Base-by-base conservation (phyloP, 768 basidiomycete genomes). In the Lentinula sp. region DNA sequence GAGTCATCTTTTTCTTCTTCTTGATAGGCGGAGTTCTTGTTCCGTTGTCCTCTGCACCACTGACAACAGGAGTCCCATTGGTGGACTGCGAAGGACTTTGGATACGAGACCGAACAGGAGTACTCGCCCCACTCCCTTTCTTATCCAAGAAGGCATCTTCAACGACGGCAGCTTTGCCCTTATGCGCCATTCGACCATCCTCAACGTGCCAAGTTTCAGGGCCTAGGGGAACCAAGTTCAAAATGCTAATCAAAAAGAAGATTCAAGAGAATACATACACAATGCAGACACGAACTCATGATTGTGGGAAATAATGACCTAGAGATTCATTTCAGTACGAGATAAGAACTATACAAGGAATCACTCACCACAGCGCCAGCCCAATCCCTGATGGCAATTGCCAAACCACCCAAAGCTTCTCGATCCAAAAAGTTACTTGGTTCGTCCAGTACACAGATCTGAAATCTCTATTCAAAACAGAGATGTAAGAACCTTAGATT, bases 341-440 rank as follows among this genome's bases (percentile, higher is more conserved):
- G 65, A 59, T 65, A 37, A 31, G 23, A 40, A 51, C 59, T 50
- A 42, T 49, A 55, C 48, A 43, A 35, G 58, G 31, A 15, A 37
- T 48, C 50, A 73, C 84, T 66, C 78, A 89, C 88, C 40, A 95
- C 91, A 48, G 91, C 94, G 60, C 96, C 95, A 51, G 85, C 84
- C 95, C 96, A 98, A 64, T 96, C 92, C 64, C 84, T 87, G 75
- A 98, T 98, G 48, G 96, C 95, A 31, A 96, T 87, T 39, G 95
- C 94, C 45, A 98, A 78, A 62, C 96, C 95, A 65, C 95, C 95
- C 18, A 98, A 79, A 21, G 95, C 94, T 73, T 98, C 95, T 65
- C 95, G 87, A 72, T 97, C 95, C 78, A 98, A 83, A 82, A 98
- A 98, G 76, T 98, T 98, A 71, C 92, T 96, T 39, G 93, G 93